Base-by-base conservation (phyloP, 805 yeast species). In the Candida caryicola region DNA sequence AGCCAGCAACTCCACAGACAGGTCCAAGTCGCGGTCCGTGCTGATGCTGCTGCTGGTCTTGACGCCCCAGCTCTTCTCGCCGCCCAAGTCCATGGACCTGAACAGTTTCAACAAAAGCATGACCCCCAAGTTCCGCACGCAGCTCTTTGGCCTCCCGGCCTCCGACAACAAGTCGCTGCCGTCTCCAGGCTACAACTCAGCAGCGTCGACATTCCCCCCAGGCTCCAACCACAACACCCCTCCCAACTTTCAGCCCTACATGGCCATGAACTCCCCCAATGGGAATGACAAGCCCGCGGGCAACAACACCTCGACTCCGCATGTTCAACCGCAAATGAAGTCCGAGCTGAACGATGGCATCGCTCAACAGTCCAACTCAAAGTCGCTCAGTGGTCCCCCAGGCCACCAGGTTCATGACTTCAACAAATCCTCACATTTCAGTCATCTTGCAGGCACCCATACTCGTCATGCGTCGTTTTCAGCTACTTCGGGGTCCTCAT, bases 401-500 rank as follows among this genome's bases (percentile, higher is more conserved):
- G 29, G 29, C 9, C 25, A 21, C 10, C 25, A 7, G 7, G 6
- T 26, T 6, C n/a, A 26, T 5, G 14, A 26, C 6, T 9, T n/a
- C n/a, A 7, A 26, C 29, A 26, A 9, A 6, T 7, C 29, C 29
- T n/a, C 33, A 9, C 33, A 35, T n/a, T 23, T 35, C 27, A 35
- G 28, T 17, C 38, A 35, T 17, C 17, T 35, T n/a, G 9, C 28
- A 10, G 38, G 38, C 15, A 27, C 38, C 7, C 38, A 35, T 15
- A 35, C 63, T 18, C 64, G 81, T 13, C 81, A 76, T 54, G 74
- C 72, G 6, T 80, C 85, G n/a, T 80, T 77, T 52, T 74, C 81
- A 3, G 88, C 88, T 0, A 77, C 82, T 1, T 66, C 80, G 10
- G 76, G 82, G 1, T 59, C 71, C 5, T 75, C 85, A 0, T 82